Evolutionary conservation across 176 grass and related monocot genomes (phyloP).

Genomic region (Otatea glauca): DNA sequence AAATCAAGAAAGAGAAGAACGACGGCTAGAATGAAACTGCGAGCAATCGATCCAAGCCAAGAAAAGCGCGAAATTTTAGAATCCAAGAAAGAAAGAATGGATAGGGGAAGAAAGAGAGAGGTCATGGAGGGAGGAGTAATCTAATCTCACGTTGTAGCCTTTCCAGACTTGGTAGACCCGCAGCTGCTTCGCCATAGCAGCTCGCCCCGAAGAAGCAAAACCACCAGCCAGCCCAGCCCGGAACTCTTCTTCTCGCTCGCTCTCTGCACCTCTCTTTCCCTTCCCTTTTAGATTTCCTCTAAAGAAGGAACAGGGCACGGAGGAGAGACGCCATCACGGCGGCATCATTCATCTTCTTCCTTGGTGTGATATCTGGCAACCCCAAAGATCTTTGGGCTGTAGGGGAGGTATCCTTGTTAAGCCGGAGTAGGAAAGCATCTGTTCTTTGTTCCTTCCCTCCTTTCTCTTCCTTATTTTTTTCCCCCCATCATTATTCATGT

Average conservation of each 20-base stretch:
- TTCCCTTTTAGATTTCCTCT: constrained; percentile 20
- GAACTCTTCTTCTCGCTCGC: background rate
- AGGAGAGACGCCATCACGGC: constrained; percentile 29
- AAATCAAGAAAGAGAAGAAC: background rate
- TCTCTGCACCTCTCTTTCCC: background rate
- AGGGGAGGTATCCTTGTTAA: constrained; percentile 3
- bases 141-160: constrained; percentile 65
- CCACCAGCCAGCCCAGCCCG: background rate
- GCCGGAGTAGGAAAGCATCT: constrained; percentile 30
- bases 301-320: background rate
- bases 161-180: constrained; percentile 79
- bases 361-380: constrained; percentile 18
- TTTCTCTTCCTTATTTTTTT: background rate
- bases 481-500: background rate
- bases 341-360: background rate
- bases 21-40: background rate
- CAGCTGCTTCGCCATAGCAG: constrained; percentile 70
- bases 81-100: background rate
- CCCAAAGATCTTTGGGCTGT: background rate
- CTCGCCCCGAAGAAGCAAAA: background rate
- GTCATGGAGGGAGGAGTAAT: background rate
- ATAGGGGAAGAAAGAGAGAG: background rate
- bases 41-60: background rate
- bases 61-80: constrained; percentile 36
- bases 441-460: background rate